Evolutionary conservation across 768 basidiomycete genomes (phyloP), one percentile per base, ranked within the genome.

Genomic region (Panellus pusillus): DNA sequence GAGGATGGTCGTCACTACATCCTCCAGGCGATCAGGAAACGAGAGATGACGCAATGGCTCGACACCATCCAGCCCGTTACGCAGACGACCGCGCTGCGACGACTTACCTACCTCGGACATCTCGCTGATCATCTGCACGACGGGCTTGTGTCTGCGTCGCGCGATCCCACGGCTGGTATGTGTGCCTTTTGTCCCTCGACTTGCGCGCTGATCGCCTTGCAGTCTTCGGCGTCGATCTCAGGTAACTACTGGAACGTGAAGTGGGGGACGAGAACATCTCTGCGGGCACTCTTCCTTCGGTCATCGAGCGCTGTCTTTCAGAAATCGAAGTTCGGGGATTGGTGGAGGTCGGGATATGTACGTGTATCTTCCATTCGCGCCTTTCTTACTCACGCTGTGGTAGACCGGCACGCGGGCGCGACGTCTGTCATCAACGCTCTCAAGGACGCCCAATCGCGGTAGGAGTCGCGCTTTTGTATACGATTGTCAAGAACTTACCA

Each of bases 1-100:
- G 92, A 93, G 66, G 91, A 93, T 64, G 92, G 92, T 6, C 90
- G 89, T 0, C 86, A 86, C 63, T 91, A 91, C 63, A 68, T 92
- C 31, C 70, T 93, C 14, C 92, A 94, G 66, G 86, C 89, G 1
- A 68, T 81, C 32, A 83, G 79, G 61, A 82, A 79, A 65, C 75
- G 77, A 35, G 91, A 92, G 60, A 85, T 91, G 83, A 73, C 67
- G 49, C 83, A 78, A 61, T 94, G 92, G 92, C 76, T 91, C 48
- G 83, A 86, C 15, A 85, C n/a, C 20, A 84, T 94, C 57, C 79
- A 78, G 35, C 78, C 81, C 35, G 82, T 89, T 37, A 82, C 89
- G 20, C 86, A 83, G 62, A 79, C 79, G 51, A 86, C 87, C 37
- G 87, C 89, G 20, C 86, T 88, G 65, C 80, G 90, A 35, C 81